Evolutionary conservation across 352 stramenopile species (phyloP), one percentile per base, ranked within the genome.

Genomic region (Blastocystis hominis): DNA sequence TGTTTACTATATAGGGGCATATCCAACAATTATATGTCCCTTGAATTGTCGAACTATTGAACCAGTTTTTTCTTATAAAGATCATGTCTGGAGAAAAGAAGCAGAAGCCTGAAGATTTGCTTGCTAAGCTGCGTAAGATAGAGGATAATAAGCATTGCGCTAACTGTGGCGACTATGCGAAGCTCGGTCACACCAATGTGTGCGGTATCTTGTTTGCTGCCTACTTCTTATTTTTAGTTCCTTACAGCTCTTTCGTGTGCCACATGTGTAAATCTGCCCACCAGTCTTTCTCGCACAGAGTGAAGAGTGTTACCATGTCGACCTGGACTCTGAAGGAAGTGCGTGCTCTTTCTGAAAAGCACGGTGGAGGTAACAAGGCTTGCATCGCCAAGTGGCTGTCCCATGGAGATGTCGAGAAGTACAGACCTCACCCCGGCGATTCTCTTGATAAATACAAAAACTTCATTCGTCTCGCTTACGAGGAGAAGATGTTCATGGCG

Each of bases 81-180:
- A 24, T 36, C 66, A 77, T 77, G 66, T 77, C 66, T 40, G 66
- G 66, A 59, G 66, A 77, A 36, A 77, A 77, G 66, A 77, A 77
- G 66, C 66, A 77, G 50, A 77, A 77, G 66, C 66, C 66, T 50
- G 66, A 77, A 56, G 66, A 77, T 9, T 10, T 77, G 40, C 50
- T 77, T 55, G 50, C 42, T 56, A 77, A 77, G 54, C 46, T 77
- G 66, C 66, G 66, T 30, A 77, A 77, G 38, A 13, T 77, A 46
- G 66, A 77, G 38, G 66, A 56, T 56, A 56, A 56, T 17, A 56
- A 56, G 50, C 50, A 56, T 17, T 56, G 50, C 50, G 50, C 50
- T 7, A 56, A 56, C 50, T 56, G 50, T 56, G 50, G 50, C 7
- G 50, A 56, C 50, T 56, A 56, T 56, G 50, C 69, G 20, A 79